Conservation (phyloP, 495 filamentous ascomycete genomes). For the Neurospora hispaniola region DNA sequence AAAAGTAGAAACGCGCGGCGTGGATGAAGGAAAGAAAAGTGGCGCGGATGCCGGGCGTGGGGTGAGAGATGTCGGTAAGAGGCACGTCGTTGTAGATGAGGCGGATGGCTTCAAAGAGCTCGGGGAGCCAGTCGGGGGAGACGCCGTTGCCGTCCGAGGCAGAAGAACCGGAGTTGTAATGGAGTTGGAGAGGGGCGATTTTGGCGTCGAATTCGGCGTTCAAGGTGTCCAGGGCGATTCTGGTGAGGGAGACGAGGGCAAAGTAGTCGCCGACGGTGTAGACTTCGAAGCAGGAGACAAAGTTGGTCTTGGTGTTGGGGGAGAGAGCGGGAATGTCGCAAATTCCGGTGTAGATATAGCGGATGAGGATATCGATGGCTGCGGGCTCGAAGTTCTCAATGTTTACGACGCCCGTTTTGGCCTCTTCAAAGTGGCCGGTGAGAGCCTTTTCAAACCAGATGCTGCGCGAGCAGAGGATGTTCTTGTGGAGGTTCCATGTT, state of each 20-base stretch:
- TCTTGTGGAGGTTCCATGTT: slow-evolving; percentile 21
- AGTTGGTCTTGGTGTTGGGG: slow-evolving; percentile 7
- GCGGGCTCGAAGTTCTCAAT: slow-evolving; percentile 15
- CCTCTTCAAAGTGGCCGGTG: slow-evolving; percentile 15
- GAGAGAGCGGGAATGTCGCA: slow-evolving; percentile 13
- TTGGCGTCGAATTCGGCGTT: slow-evolving; percentile 10
- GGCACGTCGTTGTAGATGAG: slow-evolving; percentile 13
- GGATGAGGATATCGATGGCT: slow-evolving; percentile 12
- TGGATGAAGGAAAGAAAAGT: slow-evolving; percentile 12
- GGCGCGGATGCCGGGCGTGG: slow-evolving; percentile 3
- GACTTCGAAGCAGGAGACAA: slow-evolving; percentile 16
- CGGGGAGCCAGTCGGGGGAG: slow-evolving; percentile 13
- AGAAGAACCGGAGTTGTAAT: neutral
- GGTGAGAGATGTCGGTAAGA: neutral
- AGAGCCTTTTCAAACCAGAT: slow-evolving; percentile 21
- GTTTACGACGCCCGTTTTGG: slow-evolving; percentile 9
- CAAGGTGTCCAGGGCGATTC: slow-evolving; percentile 14
- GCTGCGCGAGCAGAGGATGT: slow-evolving; percentile 21
- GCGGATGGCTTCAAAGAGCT: slow-evolving; percentile 15
- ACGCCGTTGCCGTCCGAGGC: neutral
- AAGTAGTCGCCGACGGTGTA: slow-evolving; percentile 21
- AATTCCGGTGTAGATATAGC: slow-evolving; percentile 19
- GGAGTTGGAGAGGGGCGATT: slow-evolving; percentile 10
- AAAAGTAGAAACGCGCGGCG: slow-evolving; percentile 13
- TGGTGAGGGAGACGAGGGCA: slow-evolving; percentile 6